Evolutionary conservation across 163 green algal genomes (phyloP).

Genomic region (Coccomyxa subellipsoidea): DNA sequence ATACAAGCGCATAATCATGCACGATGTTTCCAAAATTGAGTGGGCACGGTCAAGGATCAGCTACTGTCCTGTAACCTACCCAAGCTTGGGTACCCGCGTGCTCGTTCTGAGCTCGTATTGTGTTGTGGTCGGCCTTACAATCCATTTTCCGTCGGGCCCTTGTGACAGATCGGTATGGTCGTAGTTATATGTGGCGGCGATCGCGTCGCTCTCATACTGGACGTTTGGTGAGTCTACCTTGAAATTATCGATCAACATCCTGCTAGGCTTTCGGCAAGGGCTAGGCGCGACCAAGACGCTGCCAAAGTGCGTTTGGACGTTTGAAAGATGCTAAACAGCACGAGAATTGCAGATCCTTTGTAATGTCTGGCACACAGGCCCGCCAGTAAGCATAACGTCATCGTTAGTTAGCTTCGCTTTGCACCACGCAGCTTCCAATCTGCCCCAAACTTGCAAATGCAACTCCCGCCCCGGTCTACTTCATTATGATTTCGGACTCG

Average conservation of each 20-base stretch:
- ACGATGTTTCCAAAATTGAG: not conserved
- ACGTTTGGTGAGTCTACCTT: slow-evolving; percentile 84
- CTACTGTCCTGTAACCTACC: slow-evolving; percentile 47
- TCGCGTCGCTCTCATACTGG: slow-evolving; percentile 70
- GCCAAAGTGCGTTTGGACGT: not conserved
- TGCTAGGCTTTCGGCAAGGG: not conserved
- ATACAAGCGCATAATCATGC: too few relatives aligned
- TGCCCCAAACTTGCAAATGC: too few relatives aligned
- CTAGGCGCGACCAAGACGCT: not conserved
- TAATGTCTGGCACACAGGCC: not conserved
- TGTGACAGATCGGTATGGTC: slow-evolving; percentile 71
- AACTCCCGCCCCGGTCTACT: too few relatives aligned
- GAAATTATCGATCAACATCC: slow-evolving; percentile 85
- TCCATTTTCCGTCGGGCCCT: slow-evolving; percentile 62
- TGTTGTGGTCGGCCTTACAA: slow-evolving; percentile 66
- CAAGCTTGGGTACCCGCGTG: slow-evolving; percentile 90
- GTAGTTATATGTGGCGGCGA: slow-evolving; percentile 87
- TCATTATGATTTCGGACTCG: too few relatives aligned
- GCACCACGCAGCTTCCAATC: not conserved
- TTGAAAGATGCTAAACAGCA: not conserved
- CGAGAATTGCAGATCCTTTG: not conserved
- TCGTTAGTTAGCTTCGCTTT: not conserved
- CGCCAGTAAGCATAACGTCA: not conserved
- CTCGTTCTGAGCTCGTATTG: slow-evolving; percentile 85
- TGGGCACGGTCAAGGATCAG: not conserved